Evolutionary conservation across 108 stramenopile genomes (phyloP), one percentile per base, ranked within the genome.

Genomic region (Cyclotella kingstonii): DNA sequence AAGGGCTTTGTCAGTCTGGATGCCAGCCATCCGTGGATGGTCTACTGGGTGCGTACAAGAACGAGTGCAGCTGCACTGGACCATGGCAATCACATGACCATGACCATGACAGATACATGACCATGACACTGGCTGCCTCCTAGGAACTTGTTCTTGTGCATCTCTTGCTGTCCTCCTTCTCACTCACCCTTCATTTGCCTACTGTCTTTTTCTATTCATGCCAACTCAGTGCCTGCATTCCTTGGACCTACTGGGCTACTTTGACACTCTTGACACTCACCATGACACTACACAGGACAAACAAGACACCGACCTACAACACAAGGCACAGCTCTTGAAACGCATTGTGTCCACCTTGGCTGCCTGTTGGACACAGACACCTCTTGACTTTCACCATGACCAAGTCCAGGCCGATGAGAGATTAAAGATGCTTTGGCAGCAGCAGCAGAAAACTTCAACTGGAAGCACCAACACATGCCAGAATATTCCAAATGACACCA

Each of bases 21-120:
- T 68, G 85, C 97, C 25, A 91, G 89, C 66, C 93, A 96, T 31
- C 93, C 97, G 1, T 99, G 97, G 97, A 90, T 99, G 55, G 49
- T 42, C 21, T 56, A 40, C 42, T 42, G 40, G n/a, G n/a, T n/a
- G n/a, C n/a, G n/a, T n/a, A n/a, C 7, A 36, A 7, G 7, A 36
- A 36, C 7, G 36, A 36, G 11, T 9, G 36, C 7, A 36, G 36
- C 36, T 36, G 36, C 36, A 36, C 7, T 36, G 36, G 36, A 11
- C 36, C 11, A 36, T n/a, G n/a, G n/a, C n/a, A n/a, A n/a, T n/a
- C n/a, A n/a, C n/a, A n/a, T n/a, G n/a, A n/a, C n/a, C n/a, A n/a
- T n/a, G n/a, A n/a, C n/a, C n/a, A n/a, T n/a, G n/a, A n/a, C n/a
- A n/a, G n/a, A n/a, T n/a, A n/a, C n/a, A n/a, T n/a, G n/a, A n/a